A percentile compares a stretch with the other conserved stretches of the same genome.
These are phyloP conservation scores for Phylloporus sp. DNA, from an alignment of 768 basidiomycete genomes.

Conservation along the genomic window DNA sequence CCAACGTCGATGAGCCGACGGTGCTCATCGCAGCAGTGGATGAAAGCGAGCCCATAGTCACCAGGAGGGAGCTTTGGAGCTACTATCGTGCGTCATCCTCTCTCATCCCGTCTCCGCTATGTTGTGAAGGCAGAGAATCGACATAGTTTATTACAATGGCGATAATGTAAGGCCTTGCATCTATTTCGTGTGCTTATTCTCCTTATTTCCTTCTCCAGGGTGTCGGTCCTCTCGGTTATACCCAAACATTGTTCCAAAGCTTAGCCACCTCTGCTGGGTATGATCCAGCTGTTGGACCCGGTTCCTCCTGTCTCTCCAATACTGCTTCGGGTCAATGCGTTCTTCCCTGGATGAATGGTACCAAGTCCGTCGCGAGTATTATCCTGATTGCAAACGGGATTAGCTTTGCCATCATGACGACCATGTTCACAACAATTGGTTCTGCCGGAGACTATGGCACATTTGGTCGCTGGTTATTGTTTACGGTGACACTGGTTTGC, in stretches of 20 bases:
- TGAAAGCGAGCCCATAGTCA: constrained; percentile 65
- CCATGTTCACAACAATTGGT: constrained; percentile 77
- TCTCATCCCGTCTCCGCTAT: neutral
- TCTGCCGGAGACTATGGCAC: constrained; percentile 34
- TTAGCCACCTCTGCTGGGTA: constrained; percentile 70
- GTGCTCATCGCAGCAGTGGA: constrained; percentile 38
- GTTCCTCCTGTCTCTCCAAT: constrained; percentile 57
- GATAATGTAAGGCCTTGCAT: constrained; percentile 52
- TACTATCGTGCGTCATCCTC: constrained; percentile 53
- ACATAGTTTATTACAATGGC: constrained; percentile 75
- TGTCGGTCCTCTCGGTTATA: constrained; percentile 64
- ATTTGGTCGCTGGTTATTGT: constrained; percentile 77
- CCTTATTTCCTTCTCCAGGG: constrained; percentile 39
- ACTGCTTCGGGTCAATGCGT: constrained; percentile 71
- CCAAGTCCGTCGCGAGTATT: constrained; percentile 70
- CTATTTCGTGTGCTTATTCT: neutral
- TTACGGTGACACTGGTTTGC: constrained; percentile 65
- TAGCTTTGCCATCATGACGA: constrained; percentile 77
- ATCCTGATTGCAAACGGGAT: constrained; percentile 76
- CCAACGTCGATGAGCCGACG: constrained; percentile 11
- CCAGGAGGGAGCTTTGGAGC: constrained; percentile 71
- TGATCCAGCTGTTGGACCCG: constrained; percentile 66
- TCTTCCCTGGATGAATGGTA: constrained; percentile 70
- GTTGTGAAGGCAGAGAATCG: neutral
- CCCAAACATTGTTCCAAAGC: constrained; percentile 71